Evolutionary conservation across 2,329 filamentous ascomycete genomes (phyloP), one percentile per base, ranked within the genome.

Genomic region (Stemphylium vesicarium): DNA sequence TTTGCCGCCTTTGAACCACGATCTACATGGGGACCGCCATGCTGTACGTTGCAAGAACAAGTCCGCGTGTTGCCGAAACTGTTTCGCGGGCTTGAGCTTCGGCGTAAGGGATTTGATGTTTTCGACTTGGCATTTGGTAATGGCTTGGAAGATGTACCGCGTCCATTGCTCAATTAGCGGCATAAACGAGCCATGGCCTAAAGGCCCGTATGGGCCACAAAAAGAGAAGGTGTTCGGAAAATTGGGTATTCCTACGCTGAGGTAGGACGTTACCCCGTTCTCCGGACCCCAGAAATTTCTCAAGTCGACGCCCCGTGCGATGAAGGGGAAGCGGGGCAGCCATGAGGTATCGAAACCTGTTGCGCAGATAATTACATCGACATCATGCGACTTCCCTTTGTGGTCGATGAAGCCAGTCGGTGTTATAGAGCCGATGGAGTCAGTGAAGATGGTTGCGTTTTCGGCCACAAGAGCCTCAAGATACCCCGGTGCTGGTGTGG

Each of bases 161-260:
- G 64, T 64, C 64, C 60, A 65, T 36, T 64, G 57, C 32, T 70
- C 68, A 20, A 67, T 62, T 1, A 71, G 44, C 6, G 67, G 64
- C 48, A 70, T 62, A 38, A 69, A 63, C 3, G 57, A 61, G 8
- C 65, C 64, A 37, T 70, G 63, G 1, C 57, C 65, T 0, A 68
- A 45, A 2, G 62, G 61, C 0, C 65, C 66, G 42, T 71, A 66
- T 0, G 66, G 63, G 1, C 79, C 78, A 53, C 75, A 77, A 62
- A 77, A 77, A 16, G 67, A 72, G 51, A 79, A 79, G 52, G 78
- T 74, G 62, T 81, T 81, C 4, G 78, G 78, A 57, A 78, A 79
- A 0, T 59, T 65, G 2, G 77, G 76, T n/a, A 79, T 71, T 13
- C 61, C 75, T 31, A 80, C 69, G 57, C 62, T 67, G 39, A 80